Evolutionary conservation across 108 stramenopile genomes (phyloP), one percentile per base, ranked within the genome.

Genomic region (Skeletonema tropicum): DNA sequence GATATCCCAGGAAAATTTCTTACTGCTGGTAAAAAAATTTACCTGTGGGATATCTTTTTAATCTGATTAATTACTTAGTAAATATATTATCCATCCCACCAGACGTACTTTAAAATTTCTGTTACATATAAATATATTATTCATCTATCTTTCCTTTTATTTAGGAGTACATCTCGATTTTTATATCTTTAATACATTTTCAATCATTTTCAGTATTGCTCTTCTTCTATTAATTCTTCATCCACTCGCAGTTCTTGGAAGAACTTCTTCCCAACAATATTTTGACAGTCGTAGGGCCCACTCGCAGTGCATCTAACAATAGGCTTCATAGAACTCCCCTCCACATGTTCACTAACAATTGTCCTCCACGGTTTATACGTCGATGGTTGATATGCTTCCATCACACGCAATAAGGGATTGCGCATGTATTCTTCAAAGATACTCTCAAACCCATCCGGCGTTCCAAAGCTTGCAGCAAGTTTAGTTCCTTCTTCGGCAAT

Each of bases 351-450:
- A 55, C n/a, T 55, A 10, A 55, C 10, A 55, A 55, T 55, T 0
- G 52, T 55, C 23, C 52, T 55, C 52, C 52, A 55, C 52, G 52
- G 52, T 55, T 55, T 55, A 55, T 55, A 55, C 21, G 7, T 9
- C 33, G 32, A 26, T 25, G 70, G 70, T 15, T 59, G 3, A 38
- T 70, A 70, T n/a, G 70, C 70, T 3, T 70, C 57, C 4, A 70
- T 26, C 6, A 70, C 70, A 33, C 25, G 19, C 39, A 30, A 13
- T 31, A 70, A 38, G 6, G 70, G 45, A 25, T 10, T 35, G 13
- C 57, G 29, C 21, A 70, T 58, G n/a, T 70, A 58, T 21, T 59
- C 26, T 42, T 70, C 32, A 31, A 45, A 70, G 29, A 59, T 70
- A 31, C 13, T 26, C 21, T 60, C 70, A 3, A 70, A 26, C 12